Conservation (phyloP, 2,329 filamentous ascomycete species). For the Clarireedia sp. region DNA sequence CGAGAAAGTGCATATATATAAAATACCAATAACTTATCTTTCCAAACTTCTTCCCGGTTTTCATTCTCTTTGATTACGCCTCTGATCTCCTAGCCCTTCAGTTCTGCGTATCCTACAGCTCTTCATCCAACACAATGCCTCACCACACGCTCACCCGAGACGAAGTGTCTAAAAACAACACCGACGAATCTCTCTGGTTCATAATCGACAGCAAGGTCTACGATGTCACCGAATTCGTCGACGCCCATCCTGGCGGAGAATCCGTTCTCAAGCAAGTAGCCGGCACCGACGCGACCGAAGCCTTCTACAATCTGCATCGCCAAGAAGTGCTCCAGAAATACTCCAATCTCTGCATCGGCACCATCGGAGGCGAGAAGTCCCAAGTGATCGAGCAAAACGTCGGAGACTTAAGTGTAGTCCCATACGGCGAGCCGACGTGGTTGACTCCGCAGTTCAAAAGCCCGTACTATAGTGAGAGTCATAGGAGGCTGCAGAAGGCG, state of each 20-base stretch:
- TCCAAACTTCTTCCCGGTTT: no score
- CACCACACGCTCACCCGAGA: slow-evolving; percentile 39
- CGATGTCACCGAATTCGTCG: slow-evolving; percentile 76
- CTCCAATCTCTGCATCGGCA: slow-evolving; percentile 65
- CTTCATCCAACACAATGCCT: slow-evolving; percentile 19
- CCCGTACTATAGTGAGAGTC: slow-evolving; percentile 74
- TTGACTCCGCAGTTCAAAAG: slow-evolving; percentile 67
- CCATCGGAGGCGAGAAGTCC: slow-evolving; percentile 64
- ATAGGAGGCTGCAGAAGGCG: slow-evolving; percentile 59
- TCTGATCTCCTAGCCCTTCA: no score
- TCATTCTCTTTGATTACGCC: no score
- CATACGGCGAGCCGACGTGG: slow-evolving; percentile 83
- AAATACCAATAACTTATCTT: no score
- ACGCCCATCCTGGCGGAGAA: slow-evolving; percentile 73
- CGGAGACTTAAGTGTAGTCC: slow-evolving; percentile 68
- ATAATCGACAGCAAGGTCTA: slow-evolving; percentile 84
- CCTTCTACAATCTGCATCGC: slow-evolving; percentile 87
- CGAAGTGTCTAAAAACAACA: slow-evolving; percentile 69
- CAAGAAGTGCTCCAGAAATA: slow-evolving; percentile 86
- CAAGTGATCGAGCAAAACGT: slow-evolving; percentile 61
- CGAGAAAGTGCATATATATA: not conserved
- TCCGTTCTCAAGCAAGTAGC: slow-evolving; percentile 74
- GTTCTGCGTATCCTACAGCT: no score
- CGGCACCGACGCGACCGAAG: slow-evolving; percentile 70
- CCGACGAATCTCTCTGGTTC: slow-evolving; percentile 62